Conservation (phyloP, 345 rosid genomes). For the Gossypium longicalyx region DNA sequence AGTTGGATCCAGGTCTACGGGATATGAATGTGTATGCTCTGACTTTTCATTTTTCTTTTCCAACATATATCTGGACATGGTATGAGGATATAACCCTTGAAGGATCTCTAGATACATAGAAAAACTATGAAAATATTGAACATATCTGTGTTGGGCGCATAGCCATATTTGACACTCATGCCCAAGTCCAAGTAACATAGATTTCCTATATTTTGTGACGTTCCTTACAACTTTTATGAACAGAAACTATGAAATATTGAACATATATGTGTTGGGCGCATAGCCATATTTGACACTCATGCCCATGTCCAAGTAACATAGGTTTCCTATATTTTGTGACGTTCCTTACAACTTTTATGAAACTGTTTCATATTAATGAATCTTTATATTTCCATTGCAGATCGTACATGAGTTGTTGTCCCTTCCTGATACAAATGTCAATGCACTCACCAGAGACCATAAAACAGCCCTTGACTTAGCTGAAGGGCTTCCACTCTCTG, state of each 20-base stretch:
- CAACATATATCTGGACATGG: neutral
- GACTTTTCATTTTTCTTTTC: neutral
- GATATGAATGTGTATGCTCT: neutral
- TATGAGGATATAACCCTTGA: neutral
- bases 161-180: neutral
- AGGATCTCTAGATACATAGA: neutral
- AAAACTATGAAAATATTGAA: neutral
- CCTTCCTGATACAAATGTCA: slow-evolving; percentile 82
- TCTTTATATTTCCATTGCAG: slow-evolving; percentile 43
- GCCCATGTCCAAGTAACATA: neutral
- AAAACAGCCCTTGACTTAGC: slow-evolving; percentile 96
- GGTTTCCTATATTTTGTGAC: neutral
- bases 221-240: slow-evolving; percentile 3
- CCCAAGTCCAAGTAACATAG: neutral
- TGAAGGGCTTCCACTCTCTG: slow-evolving; percentile 79
- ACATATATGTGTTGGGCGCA: neutral
- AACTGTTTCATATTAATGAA: neutral
- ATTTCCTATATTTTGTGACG: neutral
- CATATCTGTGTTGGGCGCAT: neutral
- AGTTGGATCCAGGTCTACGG: too few relatives aligned
- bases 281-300: neutral
- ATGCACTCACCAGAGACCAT: slow-evolving; percentile 80
- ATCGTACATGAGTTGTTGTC: slow-evolving; percentile 66
- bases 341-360: neutral
- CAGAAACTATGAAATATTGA: neutral